phyloP scores from a whole-genome alignment of 306 rosid genomes.

The Cucumis cinereus region DNA sequence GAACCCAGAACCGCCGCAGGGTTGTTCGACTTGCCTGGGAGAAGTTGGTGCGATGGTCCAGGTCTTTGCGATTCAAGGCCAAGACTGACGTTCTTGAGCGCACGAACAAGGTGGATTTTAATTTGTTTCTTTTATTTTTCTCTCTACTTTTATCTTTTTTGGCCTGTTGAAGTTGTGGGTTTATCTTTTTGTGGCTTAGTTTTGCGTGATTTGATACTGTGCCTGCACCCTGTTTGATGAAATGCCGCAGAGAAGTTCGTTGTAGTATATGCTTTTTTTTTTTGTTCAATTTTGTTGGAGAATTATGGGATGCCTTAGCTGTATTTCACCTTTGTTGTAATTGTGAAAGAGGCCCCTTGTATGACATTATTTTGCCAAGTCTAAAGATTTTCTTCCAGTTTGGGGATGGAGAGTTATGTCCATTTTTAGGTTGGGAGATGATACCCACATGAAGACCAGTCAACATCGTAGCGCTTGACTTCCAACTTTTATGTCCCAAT shows the following conservation, averaged over 20 bases:
- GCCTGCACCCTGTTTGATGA: not conserved
- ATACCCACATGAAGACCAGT: not conserved
- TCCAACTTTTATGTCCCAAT: not conserved
- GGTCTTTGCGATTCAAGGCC: conserved; percentile 65
- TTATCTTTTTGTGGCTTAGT: not conserved
- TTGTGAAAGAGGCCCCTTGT: not conserved
- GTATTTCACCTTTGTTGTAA: not conserved
- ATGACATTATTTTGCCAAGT: not conserved
- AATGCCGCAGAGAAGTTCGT: not conserved
- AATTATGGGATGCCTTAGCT: not conserved
- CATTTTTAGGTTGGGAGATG: not conserved
- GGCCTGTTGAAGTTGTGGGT: not conserved
- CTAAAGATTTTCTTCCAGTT: not conserved
- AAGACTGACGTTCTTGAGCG: conserved; percentile 77
- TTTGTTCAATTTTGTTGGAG: not conserved
- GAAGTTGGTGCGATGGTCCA: conserved; percentile 85
- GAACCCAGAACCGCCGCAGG: conserved; percentile 49
- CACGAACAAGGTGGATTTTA: conserved; percentile 55
- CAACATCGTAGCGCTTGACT: not conserved
- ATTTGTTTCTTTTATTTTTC: not conserved
- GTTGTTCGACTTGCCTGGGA: conserved; percentile 78
- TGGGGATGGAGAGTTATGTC: not conserved
- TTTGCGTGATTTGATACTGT: not conserved
- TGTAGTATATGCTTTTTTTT: not conserved
- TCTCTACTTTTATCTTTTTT: not conserved